These are phyloP conservation scores for Urochloa ruziziensis DNA, from an alignment of 176 grass and related monocot species.

Conservation along the genomic window DNA sequence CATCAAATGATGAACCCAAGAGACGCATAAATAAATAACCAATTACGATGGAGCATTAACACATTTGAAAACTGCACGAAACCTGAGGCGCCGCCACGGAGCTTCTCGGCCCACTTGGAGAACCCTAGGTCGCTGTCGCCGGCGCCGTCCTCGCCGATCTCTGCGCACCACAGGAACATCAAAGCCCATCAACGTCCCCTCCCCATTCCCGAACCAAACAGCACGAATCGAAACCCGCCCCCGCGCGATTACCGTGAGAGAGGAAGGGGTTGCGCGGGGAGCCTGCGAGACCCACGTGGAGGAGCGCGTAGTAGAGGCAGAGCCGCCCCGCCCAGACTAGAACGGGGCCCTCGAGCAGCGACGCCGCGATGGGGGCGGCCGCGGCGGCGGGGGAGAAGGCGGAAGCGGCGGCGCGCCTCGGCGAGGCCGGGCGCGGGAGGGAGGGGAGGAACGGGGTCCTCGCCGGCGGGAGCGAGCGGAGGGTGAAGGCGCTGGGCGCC, in stretches of 20 bases:
- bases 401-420: conserved; percentile 29
- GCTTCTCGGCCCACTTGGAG: conserved; percentile 59
- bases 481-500: conserved; percentile 40
- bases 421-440: conserved; percentile 22
- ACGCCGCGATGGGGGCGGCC: conserved; percentile 52
- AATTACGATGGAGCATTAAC: background rate
- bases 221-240: conserved; percentile 1
- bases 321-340: conserved; percentile 81
- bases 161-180: background rate
- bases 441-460: conserved; percentile 59
- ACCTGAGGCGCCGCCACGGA: conserved; percentile 67
- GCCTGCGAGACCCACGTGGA: conserved; percentile 75
- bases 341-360: conserved; percentile 74
- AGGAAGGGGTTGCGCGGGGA: conserved; percentile 81
- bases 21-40: background rate
- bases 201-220: background rate
- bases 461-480: conserved; percentile 19
- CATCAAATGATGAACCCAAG: background rate
- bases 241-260: conserved; percentile 42
- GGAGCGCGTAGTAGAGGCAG: conserved; percentile 87
- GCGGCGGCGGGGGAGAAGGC: background rate
- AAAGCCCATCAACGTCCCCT: background rate
- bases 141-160: conserved; percentile 48
- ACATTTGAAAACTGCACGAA: conserved; percentile 19
- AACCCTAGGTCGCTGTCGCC: conserved; percentile 76